These are phyloP conservation scores for Elsinoe arachidis DNA, from an alignment of 2,329 filamentous ascomycete species.

Conservation along the genomic window DNA sequence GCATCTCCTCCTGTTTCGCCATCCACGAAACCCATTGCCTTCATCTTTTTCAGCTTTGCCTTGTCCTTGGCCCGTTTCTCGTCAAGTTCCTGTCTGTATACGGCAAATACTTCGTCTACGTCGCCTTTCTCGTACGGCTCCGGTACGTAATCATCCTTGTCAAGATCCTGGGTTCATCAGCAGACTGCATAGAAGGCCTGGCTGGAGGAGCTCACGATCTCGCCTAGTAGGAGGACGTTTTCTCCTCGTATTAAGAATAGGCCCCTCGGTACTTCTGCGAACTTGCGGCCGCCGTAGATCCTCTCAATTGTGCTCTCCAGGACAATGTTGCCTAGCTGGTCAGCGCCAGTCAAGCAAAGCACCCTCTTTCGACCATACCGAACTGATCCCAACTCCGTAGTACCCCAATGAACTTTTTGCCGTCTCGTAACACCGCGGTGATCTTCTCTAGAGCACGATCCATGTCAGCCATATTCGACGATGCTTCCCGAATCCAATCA, in stretches of 20 bases:
- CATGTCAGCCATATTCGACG: constrained; percentile 18
- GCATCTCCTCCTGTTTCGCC: constrained; percentile 73
- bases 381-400: constrained; percentile 97
- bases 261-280: constrained; percentile 76
- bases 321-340: constrained; percentile 71
- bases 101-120: constrained; percentile 58
- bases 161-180: constrained; percentile 56
- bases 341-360: neutral
- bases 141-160: constrained; percentile 85
- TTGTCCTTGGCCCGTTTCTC: constrained; percentile 67
- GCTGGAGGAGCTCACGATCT: constrained; percentile 53
- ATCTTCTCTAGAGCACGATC: constrained; percentile 68
- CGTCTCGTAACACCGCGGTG: constrained; percentile 81
- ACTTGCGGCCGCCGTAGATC: constrained; percentile 66
- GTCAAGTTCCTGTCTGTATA: constrained; percentile 63
- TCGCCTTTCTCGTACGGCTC: constrained; percentile 58
- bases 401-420: constrained; percentile 86
- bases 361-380: constrained; percentile 47
- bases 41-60: constrained; percentile 59
- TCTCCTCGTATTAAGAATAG: constrained; percentile 90
- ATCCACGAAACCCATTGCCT: constrained; percentile 69
- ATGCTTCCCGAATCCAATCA: neutral
- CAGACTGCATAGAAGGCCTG: neutral
- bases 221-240: constrained; percentile 90
- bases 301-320: constrained; percentile 88